Conservation (phyloP, 2,329 filamentous ascomycete species). For the Mycosphaerella sp. region DNA sequence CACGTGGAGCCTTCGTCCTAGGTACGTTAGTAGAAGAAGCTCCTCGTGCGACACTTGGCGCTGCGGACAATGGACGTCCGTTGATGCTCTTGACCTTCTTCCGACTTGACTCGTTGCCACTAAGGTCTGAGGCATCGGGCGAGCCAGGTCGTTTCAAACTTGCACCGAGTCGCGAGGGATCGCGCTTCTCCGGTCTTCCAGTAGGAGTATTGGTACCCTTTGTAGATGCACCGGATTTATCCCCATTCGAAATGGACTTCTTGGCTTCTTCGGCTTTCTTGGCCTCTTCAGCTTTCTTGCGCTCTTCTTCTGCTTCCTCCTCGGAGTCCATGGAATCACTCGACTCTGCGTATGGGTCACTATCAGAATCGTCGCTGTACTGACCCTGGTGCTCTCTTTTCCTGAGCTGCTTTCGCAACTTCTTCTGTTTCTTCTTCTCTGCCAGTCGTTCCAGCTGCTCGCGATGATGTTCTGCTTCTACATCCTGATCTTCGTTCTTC, state of each 20-base stretch:
- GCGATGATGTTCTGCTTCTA: constrained; percentile 56
- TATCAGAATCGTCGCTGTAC: constrained; percentile 64
- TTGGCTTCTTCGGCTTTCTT: constrained; percentile 39
- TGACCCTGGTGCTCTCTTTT: constrained; percentile 82
- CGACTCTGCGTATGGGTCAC: constrained; percentile 38
- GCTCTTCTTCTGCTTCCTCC: constrained; percentile 52
- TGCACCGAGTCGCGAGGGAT: constrained; percentile 46
- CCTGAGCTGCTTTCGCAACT: constrained; percentile 70
- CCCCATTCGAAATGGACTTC: constrained; percentile 41
- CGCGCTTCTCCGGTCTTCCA: constrained; percentile 49
- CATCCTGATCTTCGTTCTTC: constrained; percentile 41
- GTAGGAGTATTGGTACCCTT: constrained; percentile 67
- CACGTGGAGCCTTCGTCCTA: constrained; percentile 11
- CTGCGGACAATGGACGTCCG: constrained; percentile 34
- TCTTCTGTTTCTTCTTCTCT: constrained; percentile 66
- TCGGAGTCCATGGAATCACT: constrained; percentile 58
- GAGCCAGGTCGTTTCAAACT: constrained; percentile 77
- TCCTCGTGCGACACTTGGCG: constrained; percentile 22
- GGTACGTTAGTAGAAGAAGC: constrained; percentile 20
- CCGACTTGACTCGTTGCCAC: constrained; percentile 79
- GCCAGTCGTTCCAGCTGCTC: constrained; percentile 63
- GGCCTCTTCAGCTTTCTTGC: constrained; percentile 49
- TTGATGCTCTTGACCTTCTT: constrained; percentile 56
- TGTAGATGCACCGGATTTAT: constrained; percentile 54
- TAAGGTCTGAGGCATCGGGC: constrained; percentile 81